Evolutionary conservation across 805 yeast genomes (phyloP).

Genomic region (Myxozyma vanderwaltii): DNA sequence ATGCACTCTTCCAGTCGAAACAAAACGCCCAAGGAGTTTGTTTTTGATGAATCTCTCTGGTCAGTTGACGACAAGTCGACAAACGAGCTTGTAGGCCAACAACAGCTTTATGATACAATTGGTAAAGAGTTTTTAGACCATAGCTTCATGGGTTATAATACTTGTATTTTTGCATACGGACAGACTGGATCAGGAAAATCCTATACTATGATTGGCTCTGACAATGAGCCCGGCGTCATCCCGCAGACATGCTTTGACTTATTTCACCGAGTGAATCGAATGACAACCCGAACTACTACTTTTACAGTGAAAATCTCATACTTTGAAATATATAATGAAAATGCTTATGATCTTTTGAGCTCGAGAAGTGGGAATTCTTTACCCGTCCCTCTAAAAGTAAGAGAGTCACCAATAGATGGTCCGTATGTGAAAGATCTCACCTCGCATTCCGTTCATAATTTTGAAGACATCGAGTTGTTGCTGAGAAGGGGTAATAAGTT

Average conservation of each 20-base stretch:
- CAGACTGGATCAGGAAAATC: slow-evolving; percentile 46
- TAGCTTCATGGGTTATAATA: slow-evolving; percentile 58
- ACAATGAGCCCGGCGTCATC: slow-evolving; percentile 57
- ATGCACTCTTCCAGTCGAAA: slow-evolving; percentile 25
- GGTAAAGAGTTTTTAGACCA: slow-evolving; percentile 57
- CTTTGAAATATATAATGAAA: slow-evolving; percentile 72
- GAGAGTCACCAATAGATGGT: slow-evolving; percentile 64
- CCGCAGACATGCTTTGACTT: slow-evolving; percentile 56
- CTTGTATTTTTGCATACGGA: slow-evolving; percentile 58
- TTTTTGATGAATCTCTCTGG: slow-evolving; percentile 54
- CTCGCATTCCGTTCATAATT: slow-evolving; percentile 49
- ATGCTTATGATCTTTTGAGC: slow-evolving; percentile 59
- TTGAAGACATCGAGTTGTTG: slow-evolving; percentile 48
- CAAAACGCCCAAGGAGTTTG: slow-evolving; percentile 43
- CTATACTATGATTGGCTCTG: slow-evolving; percentile 55
- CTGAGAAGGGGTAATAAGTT: slow-evolving; percentile 53
- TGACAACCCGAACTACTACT: slow-evolving; percentile 43
- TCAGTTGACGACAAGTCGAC: slow-evolving; percentile 44
- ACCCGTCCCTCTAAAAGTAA: slow-evolving; percentile 42
- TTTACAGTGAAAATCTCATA: slow-evolving; percentile 51
- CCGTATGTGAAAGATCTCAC: slow-evolving; percentile 58
- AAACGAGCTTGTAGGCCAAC: slow-evolving; percentile 48
- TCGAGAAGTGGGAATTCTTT: slow-evolving; percentile 17
- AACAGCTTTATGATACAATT: slow-evolving; percentile 48
- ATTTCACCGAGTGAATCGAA: slow-evolving; percentile 45